Percentiles rank a stretch among this genome's conserved stretches.
These are phyloP conservation scores for Cornus florida DNA, from an alignment of 148 eudicot species.

Conservation along the genomic window DNA sequence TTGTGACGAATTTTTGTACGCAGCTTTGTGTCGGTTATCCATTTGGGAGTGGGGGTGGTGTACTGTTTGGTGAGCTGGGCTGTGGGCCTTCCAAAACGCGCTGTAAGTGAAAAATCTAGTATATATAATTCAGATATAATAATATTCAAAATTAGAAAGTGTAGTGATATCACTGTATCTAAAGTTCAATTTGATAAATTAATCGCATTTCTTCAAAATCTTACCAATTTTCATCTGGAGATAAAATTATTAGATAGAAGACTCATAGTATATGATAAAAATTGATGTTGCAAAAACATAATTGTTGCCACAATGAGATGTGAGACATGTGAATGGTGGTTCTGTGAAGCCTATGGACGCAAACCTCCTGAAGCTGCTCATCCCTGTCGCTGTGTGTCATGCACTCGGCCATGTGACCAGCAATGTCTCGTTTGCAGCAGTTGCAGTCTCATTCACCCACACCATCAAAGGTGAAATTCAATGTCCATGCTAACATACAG, in stretches of 20 bases:
- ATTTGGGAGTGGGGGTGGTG: conserved; percentile 80
- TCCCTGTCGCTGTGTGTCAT: conserved; percentile 94
- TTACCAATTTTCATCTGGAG: no score
- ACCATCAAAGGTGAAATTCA: conserved; percentile 78
- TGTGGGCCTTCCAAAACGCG: conserved; percentile 96
- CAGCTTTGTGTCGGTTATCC: conserved; percentile 95
- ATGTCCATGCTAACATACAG: not conserved
- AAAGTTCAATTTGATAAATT: no score
- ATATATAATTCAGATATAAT: no score
- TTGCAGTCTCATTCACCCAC: conserved; percentile 99
- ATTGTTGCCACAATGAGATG: no score
- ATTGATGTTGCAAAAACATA: no score
- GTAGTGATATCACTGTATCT: no score
- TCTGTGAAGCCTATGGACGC: conserved; percentile 78
- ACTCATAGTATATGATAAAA: no score
- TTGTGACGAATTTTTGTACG: conserved; percentile 16
- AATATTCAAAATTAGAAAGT: no score
- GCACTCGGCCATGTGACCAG: conserved; percentile 95
- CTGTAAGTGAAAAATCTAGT: conserved; percentile 57
- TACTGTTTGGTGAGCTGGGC: conserved; percentile 95
- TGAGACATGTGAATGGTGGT: conserved; percentile 13
- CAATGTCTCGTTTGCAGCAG: conserved; percentile 98
- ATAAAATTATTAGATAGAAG: no score
- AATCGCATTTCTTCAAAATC: no score
- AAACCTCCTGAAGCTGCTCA: conserved; percentile 77